A percentile compares a stretch with the other conserved stretches of the same genome.
These are phyloP conservation scores for Rutstroemia sp. DNA, from an alignment of 2,329 filamentous ascomycete species.

Conservation along the genomic window DNA sequence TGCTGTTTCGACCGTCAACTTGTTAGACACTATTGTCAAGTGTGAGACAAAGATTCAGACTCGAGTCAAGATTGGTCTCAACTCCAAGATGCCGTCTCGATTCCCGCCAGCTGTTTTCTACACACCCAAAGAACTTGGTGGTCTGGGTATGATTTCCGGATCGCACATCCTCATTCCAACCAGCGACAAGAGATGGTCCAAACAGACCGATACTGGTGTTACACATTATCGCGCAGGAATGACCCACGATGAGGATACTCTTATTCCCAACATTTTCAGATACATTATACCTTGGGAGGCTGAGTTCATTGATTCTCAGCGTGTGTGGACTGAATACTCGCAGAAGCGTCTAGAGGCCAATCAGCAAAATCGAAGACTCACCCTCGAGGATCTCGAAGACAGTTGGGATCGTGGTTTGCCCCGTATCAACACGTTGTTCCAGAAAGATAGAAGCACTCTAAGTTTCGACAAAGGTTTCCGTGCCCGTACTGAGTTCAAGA, in stretches of 20 bases:
- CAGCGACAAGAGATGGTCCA: slow-evolving; percentile 96
- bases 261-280: slow-evolving; percentile 98
- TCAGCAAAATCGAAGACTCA: slow-evolving; percentile 91
- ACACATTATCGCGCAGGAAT: slow-evolving; percentile 97
- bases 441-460: slow-evolving; percentile 93
- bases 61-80: slow-evolving; percentile 94
- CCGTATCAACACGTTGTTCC: slow-evolving; percentile 97
- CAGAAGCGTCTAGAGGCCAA: slow-evolving; percentile 96
- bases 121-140: slow-evolving; percentile 94
- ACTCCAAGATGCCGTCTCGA: slow-evolving; percentile 98
- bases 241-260: slow-evolving; percentile 94
- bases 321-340: slow-evolving; percentile 98
- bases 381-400: slow-evolving; percentile 92
- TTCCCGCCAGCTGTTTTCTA: slow-evolving; percentile 99
- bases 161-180: slow-evolving; percentile 96
- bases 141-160: slow-evolving; percentile 96
- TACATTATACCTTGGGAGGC: slow-evolving; percentile 99
- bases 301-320: slow-evolving; percentile 97
- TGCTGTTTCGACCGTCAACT: slow-evolving; percentile 86
- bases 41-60: slow-evolving; percentile 99
- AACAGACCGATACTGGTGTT: slow-evolving; percentile 94
- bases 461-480: slow-evolving; percentile 99
- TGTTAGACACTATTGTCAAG: slow-evolving; percentile 97
- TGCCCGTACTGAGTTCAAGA: slow-evolving; percentile 91
- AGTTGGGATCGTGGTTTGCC: slow-evolving; percentile 97